Base-by-base conservation (phyloP, 768 basidiomycete genomes). In the Heimioporus sp. region DNA sequence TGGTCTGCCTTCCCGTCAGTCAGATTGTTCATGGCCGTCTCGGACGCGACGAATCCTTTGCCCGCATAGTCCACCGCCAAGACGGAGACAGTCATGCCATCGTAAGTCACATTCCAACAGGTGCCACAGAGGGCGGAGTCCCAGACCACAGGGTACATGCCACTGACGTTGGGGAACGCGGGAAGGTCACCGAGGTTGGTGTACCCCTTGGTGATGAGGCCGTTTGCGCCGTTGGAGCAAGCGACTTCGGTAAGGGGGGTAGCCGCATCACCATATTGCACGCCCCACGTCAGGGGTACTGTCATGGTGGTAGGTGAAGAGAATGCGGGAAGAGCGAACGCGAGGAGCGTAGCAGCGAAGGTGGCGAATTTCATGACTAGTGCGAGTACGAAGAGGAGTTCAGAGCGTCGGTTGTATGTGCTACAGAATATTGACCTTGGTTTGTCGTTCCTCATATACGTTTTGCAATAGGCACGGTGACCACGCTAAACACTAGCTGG, bases 1-100 rank as follows among this genome's bases (percentile, higher is more conserved):
- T 72, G 59, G 39, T 63, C 69, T 0, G 76, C 83, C 57, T 77
- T 66, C 32, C 69, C 72, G 44, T 69, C 66, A 12, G 83, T 85
- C 53, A 85, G 61, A 11, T 57, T 58, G 53, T 84, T 76, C 80
- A 84, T 79, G 17, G 82, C 80, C 20, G 58, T 65, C 55, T 75
- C 59, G 1, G 80, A 75, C 28, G 83, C 64, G 50, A 78, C 80
- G 58, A 80, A 82, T 7, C 73, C 76, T 0, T 54, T 52, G 2
- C 2, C 17, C 11, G 59, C 55, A 13, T 39, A 40, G 40, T 72
- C 73, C 10, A 73, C 60, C 5, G 69, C 72, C 48, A 67, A 51
- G 5, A 63, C 40, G 15, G 16, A 1, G 35, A 73, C 31, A 1
- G 56, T 61, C 4, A 4, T 56, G 32, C 16, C 42, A 3, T 39